phyloP scores from a whole-genome alignment of 164 flowering plant genomes.

The Annona cherimola region DNA sequence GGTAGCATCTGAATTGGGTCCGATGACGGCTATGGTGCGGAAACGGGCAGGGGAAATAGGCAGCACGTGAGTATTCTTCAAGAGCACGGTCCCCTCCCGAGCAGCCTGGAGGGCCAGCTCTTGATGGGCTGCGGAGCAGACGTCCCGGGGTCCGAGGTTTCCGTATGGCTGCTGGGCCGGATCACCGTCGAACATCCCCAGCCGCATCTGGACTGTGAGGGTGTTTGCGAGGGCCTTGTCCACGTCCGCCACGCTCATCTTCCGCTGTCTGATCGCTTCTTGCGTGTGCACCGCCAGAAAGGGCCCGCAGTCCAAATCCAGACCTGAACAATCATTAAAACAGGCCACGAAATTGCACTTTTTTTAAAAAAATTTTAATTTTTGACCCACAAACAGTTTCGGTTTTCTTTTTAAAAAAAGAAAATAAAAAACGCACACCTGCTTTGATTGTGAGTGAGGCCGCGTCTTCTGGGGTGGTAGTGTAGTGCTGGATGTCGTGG shows the following conservation, averaged over 20 bases:
- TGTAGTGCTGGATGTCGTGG: constrained; percentile 66
- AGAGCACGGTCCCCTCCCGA: constrained; percentile 79
- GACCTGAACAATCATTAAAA: constrained; percentile 35
- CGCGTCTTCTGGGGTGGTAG: constrained; percentile 83
- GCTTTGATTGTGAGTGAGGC: constrained; percentile 86
- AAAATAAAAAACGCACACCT: constrained; percentile 22
- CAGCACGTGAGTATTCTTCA: constrained; percentile 52
- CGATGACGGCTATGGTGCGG: constrained; percentile 67
- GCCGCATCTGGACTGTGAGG: constrained; percentile 75
- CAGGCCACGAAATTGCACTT: neutral
- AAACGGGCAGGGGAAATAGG: constrained; percentile 47
- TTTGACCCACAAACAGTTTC: neutral
- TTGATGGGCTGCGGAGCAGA: constrained; percentile 60
- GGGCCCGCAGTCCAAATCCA: constrained; percentile 94
- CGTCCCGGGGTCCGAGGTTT: constrained; percentile 54
- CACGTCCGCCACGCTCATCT: constrained; percentile 44
- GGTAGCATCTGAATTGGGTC: constrained; percentile 78
- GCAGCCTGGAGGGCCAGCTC: constrained; percentile 88
- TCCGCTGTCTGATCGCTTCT: constrained; percentile 47
- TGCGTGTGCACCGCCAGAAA: constrained; percentile 64
- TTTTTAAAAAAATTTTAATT: neutral
- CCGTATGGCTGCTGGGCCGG: constrained; percentile 55
- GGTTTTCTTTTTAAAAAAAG: neutral
- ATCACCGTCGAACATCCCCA: constrained; percentile 89
- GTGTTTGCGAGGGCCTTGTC: constrained; percentile 60